These are phyloP conservation scores for Alternaria dauci DNA, from an alignment of 2,329 filamentous ascomycete species.

Conservation along the genomic window DNA sequence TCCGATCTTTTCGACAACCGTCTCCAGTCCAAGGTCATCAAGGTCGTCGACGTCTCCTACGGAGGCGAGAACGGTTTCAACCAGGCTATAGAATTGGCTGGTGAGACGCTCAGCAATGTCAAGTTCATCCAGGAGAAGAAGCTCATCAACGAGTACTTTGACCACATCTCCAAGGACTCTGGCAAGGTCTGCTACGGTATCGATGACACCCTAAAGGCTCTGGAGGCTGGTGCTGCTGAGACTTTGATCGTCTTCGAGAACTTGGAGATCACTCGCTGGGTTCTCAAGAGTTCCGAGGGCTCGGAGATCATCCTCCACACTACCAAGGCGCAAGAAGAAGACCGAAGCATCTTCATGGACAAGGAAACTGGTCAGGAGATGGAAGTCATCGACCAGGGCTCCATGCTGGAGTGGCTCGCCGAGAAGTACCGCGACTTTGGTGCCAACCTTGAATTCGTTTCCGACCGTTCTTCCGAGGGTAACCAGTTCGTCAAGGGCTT, in stretches of 20 bases:
- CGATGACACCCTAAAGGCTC: conserved; percentile 94
- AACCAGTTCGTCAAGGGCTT: conserved; percentile 99
- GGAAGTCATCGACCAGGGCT: conserved; percentile 86
- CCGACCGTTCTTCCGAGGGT: conserved; percentile 94
- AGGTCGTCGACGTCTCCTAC: conserved; percentile 98
- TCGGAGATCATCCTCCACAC: conserved; percentile 81
- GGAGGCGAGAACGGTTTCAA: conserved; percentile 99
- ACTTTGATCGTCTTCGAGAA: conserved; percentile 97
- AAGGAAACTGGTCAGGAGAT: conserved; percentile 96
- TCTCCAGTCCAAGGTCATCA: conserved; percentile 94
- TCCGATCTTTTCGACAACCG: conserved; percentile 97
- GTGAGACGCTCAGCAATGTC: conserved; percentile 97
- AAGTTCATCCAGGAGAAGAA: conserved; percentile 99
- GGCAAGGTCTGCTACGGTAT: conserved; percentile 98
- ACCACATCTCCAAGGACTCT: conserved; percentile 97
- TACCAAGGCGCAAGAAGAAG: conserved; percentile 81
- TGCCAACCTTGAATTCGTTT: conserved; percentile 94
- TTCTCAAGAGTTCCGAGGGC: conserved; percentile 80
- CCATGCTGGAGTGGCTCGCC: conserved; percentile 99
- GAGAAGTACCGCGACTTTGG: conserved; percentile 99
- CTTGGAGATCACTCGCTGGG: conserved; percentile 91
- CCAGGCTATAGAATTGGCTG: conserved; percentile 94
- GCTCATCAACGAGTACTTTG: conserved; percentile 98
- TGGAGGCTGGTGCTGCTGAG: conserved; percentile 95
- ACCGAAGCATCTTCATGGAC: conserved; percentile 90